Conservation (phyloP, 1,284 basidiomycete species). For the Vanrija sp. region DNA sequence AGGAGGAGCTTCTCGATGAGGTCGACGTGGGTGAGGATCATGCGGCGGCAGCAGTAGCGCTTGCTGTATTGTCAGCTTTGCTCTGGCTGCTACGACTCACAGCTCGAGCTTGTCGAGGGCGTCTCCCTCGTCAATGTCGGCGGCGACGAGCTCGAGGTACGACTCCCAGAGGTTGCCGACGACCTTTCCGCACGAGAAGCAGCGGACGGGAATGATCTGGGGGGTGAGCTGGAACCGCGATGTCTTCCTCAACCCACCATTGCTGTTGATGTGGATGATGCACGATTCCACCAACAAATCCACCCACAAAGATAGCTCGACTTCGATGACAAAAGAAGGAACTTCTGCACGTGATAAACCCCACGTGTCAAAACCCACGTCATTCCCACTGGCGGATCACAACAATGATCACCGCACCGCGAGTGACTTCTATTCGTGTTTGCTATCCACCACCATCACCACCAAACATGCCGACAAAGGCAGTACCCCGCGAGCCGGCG, state of each 20-base stretch:
- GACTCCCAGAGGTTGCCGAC: conserved; percentile 88
- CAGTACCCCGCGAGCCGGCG: not conserved
- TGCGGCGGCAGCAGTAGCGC: conserved; percentile 92
- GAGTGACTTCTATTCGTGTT: conserved; percentile 2
- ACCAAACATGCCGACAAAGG: conserved; percentile 3
- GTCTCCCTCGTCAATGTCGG: conserved; percentile 71
- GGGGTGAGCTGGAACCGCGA: no score
- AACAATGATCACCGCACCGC: conserved; percentile 9
- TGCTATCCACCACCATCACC: not conserved
- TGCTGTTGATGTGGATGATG: no score
- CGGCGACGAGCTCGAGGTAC: conserved; percentile 72
- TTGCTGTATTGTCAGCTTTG: conserved; percentile 51
- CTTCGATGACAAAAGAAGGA: no score
- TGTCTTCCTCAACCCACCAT: no score
- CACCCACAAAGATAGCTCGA: no score
- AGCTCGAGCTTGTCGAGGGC: conserved; percentile 76
- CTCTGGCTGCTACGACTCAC: conserved; percentile 53
- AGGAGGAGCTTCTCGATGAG: conserved; percentile 92
- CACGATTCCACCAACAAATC: no score
- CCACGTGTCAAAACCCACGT: not conserved
- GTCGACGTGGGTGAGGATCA: conserved; percentile 92
- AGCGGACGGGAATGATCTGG: conserved; percentile 51
- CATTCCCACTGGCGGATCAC: not conserved
- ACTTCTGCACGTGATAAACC: not conserved
- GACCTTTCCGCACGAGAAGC: conserved; percentile 88